These are phyloP conservation scores for Pichia sp. DNA, from an alignment of 1,139 yeast species.

Conservation along the genomic window DNA sequence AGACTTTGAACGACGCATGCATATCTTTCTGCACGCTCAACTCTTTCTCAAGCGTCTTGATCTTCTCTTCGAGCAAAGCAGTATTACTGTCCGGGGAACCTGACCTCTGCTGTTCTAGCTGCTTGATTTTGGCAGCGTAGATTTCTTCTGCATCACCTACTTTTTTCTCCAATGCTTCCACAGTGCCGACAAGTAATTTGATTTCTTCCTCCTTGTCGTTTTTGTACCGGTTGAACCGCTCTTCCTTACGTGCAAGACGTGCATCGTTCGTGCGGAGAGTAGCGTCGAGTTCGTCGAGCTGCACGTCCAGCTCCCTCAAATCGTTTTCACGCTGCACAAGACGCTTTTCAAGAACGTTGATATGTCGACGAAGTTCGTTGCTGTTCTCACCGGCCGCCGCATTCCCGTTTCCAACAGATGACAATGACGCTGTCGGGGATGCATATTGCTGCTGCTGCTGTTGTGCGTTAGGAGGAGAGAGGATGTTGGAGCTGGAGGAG, in stretches of 20 bases:
- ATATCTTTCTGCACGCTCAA: slow-evolving; percentile 10
- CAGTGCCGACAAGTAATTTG: slow-evolving; percentile 53
- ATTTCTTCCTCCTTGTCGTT: slow-evolving; percentile 49
- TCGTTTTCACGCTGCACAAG: slow-evolving; percentile 14
- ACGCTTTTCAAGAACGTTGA: slow-evolving; percentile 8
- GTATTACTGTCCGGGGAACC: not conserved
- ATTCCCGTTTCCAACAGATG: not conserved
- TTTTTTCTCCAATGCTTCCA: slow-evolving; percentile 46
- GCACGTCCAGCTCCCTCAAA: slow-evolving; percentile 38
- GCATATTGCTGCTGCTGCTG: not conserved
- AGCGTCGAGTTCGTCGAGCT: slow-evolving; percentile 46
- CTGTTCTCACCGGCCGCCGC: not conserved
- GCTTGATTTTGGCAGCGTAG: slow-evolving; percentile 16
- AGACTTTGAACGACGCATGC: slow-evolving; percentile 14
- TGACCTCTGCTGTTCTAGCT: not conserved
- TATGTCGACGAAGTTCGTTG: slow-evolving; percentile 12
- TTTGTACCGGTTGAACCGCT: slow-evolving; percentile 41
- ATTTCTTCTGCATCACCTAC: slow-evolving; percentile 33
- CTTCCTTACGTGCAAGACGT: slow-evolving; percentile 42
- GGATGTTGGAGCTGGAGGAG: not conserved
- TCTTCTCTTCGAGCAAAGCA: slow-evolving; percentile 2
- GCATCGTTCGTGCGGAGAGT: slow-evolving; percentile 43
- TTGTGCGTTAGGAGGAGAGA: not conserved
- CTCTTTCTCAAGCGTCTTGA: not conserved
- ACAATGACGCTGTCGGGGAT: not conserved